Evolutionary conservation across 371 early-diverging fungal genomes (phyloP).

Genomic region (Umbelopsis sp.): DNA sequence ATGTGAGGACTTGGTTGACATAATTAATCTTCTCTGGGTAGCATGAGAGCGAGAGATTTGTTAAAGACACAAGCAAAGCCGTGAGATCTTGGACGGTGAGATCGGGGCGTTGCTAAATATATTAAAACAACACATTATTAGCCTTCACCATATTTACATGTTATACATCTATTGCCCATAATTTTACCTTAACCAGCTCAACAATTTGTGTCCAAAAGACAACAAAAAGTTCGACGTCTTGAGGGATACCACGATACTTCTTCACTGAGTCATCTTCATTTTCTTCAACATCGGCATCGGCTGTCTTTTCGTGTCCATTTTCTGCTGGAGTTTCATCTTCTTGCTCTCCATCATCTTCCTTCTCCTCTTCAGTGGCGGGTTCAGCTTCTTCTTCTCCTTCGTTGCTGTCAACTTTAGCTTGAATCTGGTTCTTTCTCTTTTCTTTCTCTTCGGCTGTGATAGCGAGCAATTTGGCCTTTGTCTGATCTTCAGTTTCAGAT

Average conservation of each 20-base stretch:
- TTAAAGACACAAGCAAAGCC: conserved; percentile 83
- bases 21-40: conserved; percentile 87
- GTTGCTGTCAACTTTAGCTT: conserved; percentile 13
- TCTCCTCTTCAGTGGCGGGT: conserved; percentile 20
- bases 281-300: conserved; percentile 32
- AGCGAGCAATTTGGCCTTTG: not conserved
- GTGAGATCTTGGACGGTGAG: conserved; percentile 88
- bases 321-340: conserved; percentile 30
- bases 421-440: not conserved
- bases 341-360: conserved; percentile 30
- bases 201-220: conserved; percentile 95
- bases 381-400: conserved; percentile 29
- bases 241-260: conserved; percentile 75
- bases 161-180: not conserved
- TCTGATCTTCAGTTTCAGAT: conserved; percentile 25
- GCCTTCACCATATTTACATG: conserved; percentile 51
- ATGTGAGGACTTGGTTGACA: conserved; percentile 86
- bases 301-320: conserved; percentile 33
- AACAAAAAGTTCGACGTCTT: conserved; percentile 86
- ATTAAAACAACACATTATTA: conserved; percentile 43
- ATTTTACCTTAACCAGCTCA: conserved; percentile 78
- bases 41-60: conserved; percentile 89
- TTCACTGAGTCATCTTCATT: conserved; percentile 24
- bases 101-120: conserved; percentile 80
- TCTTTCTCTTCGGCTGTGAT: not conserved